Base-by-base conservation (phyloP, 495 filamentous ascomycete species). In the Penicillium waksmanii region DNA sequence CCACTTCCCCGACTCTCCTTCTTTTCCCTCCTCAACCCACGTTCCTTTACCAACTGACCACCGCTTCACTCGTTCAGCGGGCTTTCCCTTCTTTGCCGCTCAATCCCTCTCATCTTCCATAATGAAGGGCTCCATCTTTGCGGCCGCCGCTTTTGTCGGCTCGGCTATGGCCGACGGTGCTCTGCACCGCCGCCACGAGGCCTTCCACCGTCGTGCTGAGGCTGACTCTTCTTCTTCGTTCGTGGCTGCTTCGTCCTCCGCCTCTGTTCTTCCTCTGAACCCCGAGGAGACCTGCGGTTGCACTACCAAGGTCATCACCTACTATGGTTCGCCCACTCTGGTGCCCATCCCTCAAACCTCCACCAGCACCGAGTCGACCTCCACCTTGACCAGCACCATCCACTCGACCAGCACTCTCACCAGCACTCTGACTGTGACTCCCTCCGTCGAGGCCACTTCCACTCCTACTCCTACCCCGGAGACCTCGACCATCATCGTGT, bases 11-110 rank as follows among this genome's bases (percentile, higher is more conserved):
- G 71, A 68, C 61, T 77, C 75, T 46, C 55, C 48, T 68, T 68
- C 63, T 43, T 64, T 62, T 48, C 46, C 11, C n/a, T 48, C 21
- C 51, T 56, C 63, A 64, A 67, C 61, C 64, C 68, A 69, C 73
- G 75, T 79, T 77, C 77, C 67, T 77, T 70, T 50, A 52, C 44
- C 46, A 43, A 64, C 64, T 80, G 73, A 87, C 83, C 73, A 93
- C 91, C 90, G 91, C 91, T 94, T 93, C 91, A 94, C 89, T 96
- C 91, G 69, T 96, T 96, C 81, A 94, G 91, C 91, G 90, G 91
- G 89, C 90, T 88, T 80, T 94, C 90, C 27, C 77, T 92, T 93
- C 78, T 61, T 72, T 75, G 57, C 52, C 48, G 52, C 63, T 61
- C 17, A 65, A 48, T 53, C 58, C 54, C 51, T 64, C 66, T 60